phyloP scores from a whole-genome alignment of 1,284 basidiomycete genomes.

The Sporisorium graminicola region DNA sequence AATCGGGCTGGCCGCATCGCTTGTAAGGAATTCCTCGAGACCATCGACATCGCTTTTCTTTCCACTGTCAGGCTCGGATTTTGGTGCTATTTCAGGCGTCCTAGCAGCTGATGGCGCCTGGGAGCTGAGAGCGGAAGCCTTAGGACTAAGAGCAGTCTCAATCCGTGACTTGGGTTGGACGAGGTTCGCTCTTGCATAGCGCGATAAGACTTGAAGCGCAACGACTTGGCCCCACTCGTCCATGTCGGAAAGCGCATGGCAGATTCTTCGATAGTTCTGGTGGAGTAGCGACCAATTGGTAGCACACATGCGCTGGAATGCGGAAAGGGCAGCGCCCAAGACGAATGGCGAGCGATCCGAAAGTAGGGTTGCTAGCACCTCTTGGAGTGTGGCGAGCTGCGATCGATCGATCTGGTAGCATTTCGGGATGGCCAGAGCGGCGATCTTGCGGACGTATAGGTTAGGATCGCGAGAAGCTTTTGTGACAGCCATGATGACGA shows the following conservation, averaged over 20 bases:
- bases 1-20: conserved; percentile 2
- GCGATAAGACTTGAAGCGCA: conserved; percentile 81
- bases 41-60: conserved; percentile 23
- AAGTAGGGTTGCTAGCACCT: conserved; percentile 81
- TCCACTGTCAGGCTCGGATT: neutral
- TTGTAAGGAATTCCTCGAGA: conserved; percentile 46
- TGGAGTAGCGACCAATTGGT: conserved; percentile 80
- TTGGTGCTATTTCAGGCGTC: conserved; percentile 10
- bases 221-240: conserved; percentile 96
- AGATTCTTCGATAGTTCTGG: conserved; percentile 86
- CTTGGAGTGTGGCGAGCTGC: conserved; percentile 80
- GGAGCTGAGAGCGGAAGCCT: neutral
- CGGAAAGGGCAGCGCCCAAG: conserved; percentile 85
- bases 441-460: conserved; percentile 92
- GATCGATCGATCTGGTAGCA: conserved; percentile 75
- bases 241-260: conserved; percentile 84
- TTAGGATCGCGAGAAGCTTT: conserved; percentile 90
- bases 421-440: conserved; percentile 88
- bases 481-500: conserved; percentile 88
- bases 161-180: conserved; percentile 15
- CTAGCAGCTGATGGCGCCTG: conserved; percentile 2
- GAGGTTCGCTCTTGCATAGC: conserved; percentile 79
- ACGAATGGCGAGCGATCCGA: conserved; percentile 87
- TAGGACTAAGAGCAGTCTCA: neutral
- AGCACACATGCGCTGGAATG: conserved; percentile 74